phyloP scores from a whole-genome alignment of 768 basidiomycete genomes.

The Suillus placidus region DNA sequence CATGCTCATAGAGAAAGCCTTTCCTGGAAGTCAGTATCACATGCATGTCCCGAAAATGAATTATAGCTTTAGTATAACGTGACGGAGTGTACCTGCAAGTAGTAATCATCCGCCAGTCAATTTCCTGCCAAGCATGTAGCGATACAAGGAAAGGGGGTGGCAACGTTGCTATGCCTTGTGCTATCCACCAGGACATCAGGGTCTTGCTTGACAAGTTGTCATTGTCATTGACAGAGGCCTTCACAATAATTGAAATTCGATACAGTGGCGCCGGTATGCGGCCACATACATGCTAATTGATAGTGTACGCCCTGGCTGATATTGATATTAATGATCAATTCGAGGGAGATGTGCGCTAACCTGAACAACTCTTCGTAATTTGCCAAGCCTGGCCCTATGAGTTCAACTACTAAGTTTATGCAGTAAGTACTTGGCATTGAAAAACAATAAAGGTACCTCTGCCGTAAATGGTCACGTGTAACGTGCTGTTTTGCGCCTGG shows the following conservation, averaged over 20 bases:
- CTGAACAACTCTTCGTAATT: not conserved
- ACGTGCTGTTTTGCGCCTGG: not conserved
- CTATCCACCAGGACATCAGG: not conserved
- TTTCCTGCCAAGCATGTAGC: not conserved
- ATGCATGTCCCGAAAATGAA: too few relatives aligned
- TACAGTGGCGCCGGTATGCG: not conserved
- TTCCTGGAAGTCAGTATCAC: too few relatives aligned
- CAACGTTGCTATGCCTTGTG: not conserved
- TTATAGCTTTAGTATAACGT: too few relatives aligned
- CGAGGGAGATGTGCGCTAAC: not conserved
- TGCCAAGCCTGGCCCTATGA: not conserved
- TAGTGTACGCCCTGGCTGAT: not conserved
- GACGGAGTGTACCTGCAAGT: not conserved
- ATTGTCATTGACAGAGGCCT: not conserved
- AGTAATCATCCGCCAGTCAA: not conserved
- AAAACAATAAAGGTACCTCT: not conserved
- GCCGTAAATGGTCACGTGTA: slow-evolving; percentile 3
- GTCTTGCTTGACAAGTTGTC: not conserved
- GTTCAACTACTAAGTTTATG: not conserved
- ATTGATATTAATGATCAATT: not conserved
- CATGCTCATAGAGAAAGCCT: not conserved
- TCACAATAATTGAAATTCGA: not conserved
- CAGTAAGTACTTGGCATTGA: not conserved
- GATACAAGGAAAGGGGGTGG: not conserved
- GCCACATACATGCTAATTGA: not conserved